These are phyloP conservation scores for Aureobasidium leucospermi DNA, from an alignment of 2,329 filamentous ascomycete species.

Conservation along the genomic window DNA sequence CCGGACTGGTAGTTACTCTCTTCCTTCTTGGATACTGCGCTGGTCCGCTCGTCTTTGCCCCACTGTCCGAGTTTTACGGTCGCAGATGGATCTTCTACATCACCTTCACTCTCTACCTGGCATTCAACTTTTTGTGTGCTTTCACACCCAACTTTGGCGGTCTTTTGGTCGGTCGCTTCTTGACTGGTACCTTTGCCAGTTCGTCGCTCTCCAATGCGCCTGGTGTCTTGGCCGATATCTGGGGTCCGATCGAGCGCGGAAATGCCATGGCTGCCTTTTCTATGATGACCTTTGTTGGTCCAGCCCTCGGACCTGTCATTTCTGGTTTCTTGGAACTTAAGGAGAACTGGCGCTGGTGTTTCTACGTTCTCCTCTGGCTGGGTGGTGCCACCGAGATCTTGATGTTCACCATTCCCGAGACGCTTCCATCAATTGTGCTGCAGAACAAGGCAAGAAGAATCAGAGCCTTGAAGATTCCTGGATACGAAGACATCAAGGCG, in stretches of 20 bases:
- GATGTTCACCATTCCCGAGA: slow-evolving; percentile 55
- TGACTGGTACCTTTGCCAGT: slow-evolving; percentile 50
- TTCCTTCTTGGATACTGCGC: slow-evolving; percentile 46
- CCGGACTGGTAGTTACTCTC: slow-evolving; percentile 26
- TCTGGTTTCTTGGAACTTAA: slow-evolving; percentile 51
- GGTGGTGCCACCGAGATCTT: slow-evolving; percentile 29
- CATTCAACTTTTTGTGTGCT: slow-evolving; percentile 48
- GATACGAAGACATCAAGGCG: slow-evolving; percentile 47
- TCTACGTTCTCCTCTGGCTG: slow-evolving; percentile 38
- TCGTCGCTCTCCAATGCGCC: slow-evolving; percentile 37
- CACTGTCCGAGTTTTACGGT: slow-evolving; percentile 59
- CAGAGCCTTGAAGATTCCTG: slow-evolving; percentile 40
- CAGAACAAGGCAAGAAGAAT: slow-evolving; percentile 48
- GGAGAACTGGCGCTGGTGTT: slow-evolving; percentile 40
- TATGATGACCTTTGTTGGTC: slow-evolving; percentile 48
- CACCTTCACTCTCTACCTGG: slow-evolving; percentile 33
- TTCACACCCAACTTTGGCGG: slow-evolving; percentile 48
- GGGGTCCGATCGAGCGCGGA: slow-evolving; percentile 31
- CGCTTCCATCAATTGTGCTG: slow-evolving; percentile 45
- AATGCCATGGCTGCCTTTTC: slow-evolving; percentile 50
- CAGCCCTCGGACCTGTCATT: slow-evolving; percentile 48
- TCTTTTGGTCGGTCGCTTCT: slow-evolving; percentile 48
- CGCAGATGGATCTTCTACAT: slow-evolving; percentile 46
- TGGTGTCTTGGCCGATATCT: slow-evolving; percentile 41
- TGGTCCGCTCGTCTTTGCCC: slow-evolving; percentile 56